Conservation (phyloP, 306 rosid genomes). For the Carpinus viminea region DNA sequence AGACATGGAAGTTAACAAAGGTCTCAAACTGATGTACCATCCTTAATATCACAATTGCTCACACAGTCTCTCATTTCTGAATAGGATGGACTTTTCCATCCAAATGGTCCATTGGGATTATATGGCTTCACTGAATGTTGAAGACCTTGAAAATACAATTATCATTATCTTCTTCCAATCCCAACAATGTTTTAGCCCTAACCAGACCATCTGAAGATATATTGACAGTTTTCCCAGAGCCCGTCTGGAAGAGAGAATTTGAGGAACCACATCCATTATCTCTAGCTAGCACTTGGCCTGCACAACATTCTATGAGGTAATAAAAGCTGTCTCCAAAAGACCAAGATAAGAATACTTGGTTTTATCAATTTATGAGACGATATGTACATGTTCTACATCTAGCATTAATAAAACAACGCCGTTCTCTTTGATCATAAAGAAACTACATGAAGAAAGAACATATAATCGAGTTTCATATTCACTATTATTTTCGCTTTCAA, state of each 20-base stretch:
- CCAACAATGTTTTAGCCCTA: constrained; percentile 72
- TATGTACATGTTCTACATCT: neutral
- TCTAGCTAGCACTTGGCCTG: constrained; percentile 46
- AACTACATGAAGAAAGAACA: neutral
- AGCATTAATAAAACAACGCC: neutral
- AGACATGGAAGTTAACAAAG: constrained; percentile 21
- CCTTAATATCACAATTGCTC: constrained; percentile 19
- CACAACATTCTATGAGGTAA: constrained; percentile 16
- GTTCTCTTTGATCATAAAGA: neutral
- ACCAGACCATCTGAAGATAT: constrained; percentile 63
- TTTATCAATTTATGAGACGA: neutral
- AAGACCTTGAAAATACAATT: constrained; percentile 34
- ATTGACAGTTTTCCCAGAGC: constrained; percentile 69
- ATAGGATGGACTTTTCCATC: constrained; percentile 15
- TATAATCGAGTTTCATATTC: neutral
- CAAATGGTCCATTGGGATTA: constrained; percentile 17
- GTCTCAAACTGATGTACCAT: constrained; percentile 24
- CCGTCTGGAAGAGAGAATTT: constrained; percentile 74
- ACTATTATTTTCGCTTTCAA: neutral
- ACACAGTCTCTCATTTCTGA: constrained; percentile 24
- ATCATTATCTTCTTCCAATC: constrained; percentile 39
- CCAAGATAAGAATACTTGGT: neutral
- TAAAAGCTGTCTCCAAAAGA: neutral
- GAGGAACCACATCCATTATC: constrained; percentile 42
- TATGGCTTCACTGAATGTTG: constrained; percentile 19